Evolutionary conservation across 2,329 filamentous ascomycete species (phyloP), one percentile per base, ranked within the genome.

Genomic region (Alternaria solani): DNA sequence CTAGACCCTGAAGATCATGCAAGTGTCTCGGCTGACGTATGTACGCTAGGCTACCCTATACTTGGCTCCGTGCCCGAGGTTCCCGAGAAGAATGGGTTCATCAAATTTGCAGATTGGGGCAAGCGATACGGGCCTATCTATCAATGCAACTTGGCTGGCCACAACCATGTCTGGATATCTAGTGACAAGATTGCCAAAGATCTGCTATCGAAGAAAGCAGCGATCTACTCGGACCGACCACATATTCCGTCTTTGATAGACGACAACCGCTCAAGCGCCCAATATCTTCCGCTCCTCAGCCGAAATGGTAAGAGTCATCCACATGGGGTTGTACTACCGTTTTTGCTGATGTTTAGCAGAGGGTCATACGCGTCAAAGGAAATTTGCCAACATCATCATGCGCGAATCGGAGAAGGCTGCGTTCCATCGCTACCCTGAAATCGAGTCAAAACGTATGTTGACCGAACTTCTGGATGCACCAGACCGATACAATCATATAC

Each of bases 381-480:
- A 80, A 59, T 82, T 82, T 49, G 79, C 79, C 4, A 81, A 79
- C 57, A 74, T 79, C 55, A 81, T 82, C 64, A 83, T 83, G 81
- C 76, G 78, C 32, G 78, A 77, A 42, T 80, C 80, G 4, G 76
- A 80, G 55, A 76, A 77, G 55, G 76, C 73, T 1, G 53, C 68
- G 0, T 83, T 81, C 68, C 75, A 81, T 64, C 72, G 75, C 11
- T 82, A 82, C 55, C 80, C 81, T 4, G 80, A 82, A 60, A 62
- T 82, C 5, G 81, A 83, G 65, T 75, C 81, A 1, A 79, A 79
- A 49, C 81, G 81, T 7, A 74, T 83, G 65, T 70, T 82, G n/a
- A 74, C 77, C 23, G 81, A 82, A 62, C 72, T 83, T 2, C 71
- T 82, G 61, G 75, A 79, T 14, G 76, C 81, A 16, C 81, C 81